Evolutionary conservation across 2,329 filamentous ascomycete species (phyloP), one percentile per base, ranked within the genome.

Genomic region (Colletotrichum echinochloae): DNA sequence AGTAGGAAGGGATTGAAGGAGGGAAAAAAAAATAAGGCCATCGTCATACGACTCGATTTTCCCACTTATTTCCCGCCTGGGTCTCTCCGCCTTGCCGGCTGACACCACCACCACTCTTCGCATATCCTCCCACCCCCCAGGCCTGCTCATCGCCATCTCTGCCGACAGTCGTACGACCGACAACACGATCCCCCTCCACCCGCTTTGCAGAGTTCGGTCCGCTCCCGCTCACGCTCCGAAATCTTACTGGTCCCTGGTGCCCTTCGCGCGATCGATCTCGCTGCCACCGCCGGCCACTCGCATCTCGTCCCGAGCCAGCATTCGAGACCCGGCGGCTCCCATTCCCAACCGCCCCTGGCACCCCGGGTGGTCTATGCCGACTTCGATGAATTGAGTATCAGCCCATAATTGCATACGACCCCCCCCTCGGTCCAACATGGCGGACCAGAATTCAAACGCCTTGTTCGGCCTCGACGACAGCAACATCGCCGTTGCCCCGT

Each of bases 401-500:
- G 74, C 62, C 74, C 74, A 75, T 71, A 62, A 64, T 71, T 73
- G 69, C 70, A 72, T 73, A 69, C 71, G 26, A 33, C 49, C 60
- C 56, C 51, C 41, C 41, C 61, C 67, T 60, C 59, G 75, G 30
- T n/a, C 20, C 73, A 73, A 74, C 74, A 83, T 83, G 82, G 77
- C 80, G 69, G 79, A 82, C 77, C 79, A 82, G 74, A 81, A 82
- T 74, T 76, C 78, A 74, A 74, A 80, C 74, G 80, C 79, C 77
- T 80, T 84, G 72, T 85, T 81, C 75, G 82, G 82, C 77, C 80
- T 85, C 73, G 83, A 84, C 66, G 83, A 83, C 75, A 76, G 81
- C 64, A 80, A 79, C 74, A 77, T 81, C 66, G 78, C 74, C 54
- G 73, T 60, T 37, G 52, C 65, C 44, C 68, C 73, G 51, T 60